phyloP scores from a whole-genome alignment of 192 early-diverging fungal species.

The Backusella sp. region DNA sequence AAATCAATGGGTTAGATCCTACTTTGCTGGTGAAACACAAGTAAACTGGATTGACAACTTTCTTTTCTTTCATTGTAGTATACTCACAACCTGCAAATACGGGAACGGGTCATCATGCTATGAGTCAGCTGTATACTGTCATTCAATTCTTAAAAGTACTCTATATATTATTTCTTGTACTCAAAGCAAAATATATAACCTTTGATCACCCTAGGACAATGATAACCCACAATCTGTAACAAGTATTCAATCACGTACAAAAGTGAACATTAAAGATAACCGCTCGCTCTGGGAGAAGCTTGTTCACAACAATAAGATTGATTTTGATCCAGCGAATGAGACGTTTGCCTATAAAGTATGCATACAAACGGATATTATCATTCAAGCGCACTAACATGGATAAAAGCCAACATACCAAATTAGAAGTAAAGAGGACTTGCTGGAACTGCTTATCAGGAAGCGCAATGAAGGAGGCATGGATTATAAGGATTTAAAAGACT shows the following conservation, averaged over 20 bases:
- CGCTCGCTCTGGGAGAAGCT: conserved; percentile 55
- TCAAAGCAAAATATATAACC: not conserved
- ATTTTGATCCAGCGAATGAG: conserved; percentile 48
- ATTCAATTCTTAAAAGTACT: conserved; percentile 55
- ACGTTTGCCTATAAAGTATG: conserved; percentile 71
- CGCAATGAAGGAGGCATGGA: conserved; percentile 65
- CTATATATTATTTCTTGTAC: not conserved
- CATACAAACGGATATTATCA: not conserved
- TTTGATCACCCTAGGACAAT: conserved; percentile 25
- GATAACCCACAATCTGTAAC: conserved; percentile 60
- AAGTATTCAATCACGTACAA: conserved; percentile 53
- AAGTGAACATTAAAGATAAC: conserved; percentile 56
- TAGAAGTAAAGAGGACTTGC: conserved; percentile 67
- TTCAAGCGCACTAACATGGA: not conserved
- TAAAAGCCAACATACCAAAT: conserved; percentile 68
- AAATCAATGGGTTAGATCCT: conserved; percentile 17
- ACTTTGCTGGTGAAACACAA: not conserved
- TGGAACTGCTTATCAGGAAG: conserved; percentile 56
- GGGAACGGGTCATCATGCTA: conserved; percentile 49
- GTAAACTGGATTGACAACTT: not conserved
- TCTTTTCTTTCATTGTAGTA: conserved; percentile 15
- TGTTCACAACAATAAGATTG: conserved; percentile 63
- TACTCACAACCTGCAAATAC: conserved; percentile 59
- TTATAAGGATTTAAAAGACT: conserved; percentile 73
- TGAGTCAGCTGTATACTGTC: conserved; percentile 53